phyloP scores from a whole-genome alignment of 23 red algal species.

The Agarophyton chilense region DNA sequence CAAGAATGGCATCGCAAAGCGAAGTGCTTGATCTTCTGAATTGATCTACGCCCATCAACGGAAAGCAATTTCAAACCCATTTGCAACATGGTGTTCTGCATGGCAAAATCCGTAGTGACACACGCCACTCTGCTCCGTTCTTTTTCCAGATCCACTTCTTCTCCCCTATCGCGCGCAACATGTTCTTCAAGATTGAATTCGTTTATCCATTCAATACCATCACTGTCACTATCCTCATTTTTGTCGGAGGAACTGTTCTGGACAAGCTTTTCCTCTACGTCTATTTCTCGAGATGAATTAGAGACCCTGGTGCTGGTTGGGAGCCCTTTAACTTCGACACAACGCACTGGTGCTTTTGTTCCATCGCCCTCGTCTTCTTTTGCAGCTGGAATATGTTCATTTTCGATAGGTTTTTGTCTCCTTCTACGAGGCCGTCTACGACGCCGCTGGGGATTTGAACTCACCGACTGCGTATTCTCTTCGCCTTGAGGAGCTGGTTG shows the following conservation, averaged over 20 bases:
- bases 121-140: conserved; percentile 57
- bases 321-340: neutral
- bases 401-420: neutral
- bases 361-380: neutral
- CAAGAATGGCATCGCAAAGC: conserved; percentile 84
- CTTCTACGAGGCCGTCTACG: neutral
- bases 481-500: neutral
- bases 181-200: conserved; percentile 70
- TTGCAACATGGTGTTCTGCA: conserved; percentile 94
- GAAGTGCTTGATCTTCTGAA: conserved; percentile 64
- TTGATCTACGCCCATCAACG: conserved; percentile 79
- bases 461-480: neutral
- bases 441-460: neutral
- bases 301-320: neutral
- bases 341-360: neutral
- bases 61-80: conserved; percentile 87
- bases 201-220: conserved; percentile 84
- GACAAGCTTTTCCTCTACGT: neutral
- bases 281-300: neutral
- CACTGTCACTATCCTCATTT: conserved; percentile 29
- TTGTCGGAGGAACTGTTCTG: neutral
- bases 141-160: neutral
- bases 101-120: conserved; percentile 94
- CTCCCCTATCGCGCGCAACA: conserved; percentile 49
- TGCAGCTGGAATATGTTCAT: neutral